Conservation (phyloP, 2,329 filamentous ascomycete genomes). For the Aciculosporium take region DNA sequence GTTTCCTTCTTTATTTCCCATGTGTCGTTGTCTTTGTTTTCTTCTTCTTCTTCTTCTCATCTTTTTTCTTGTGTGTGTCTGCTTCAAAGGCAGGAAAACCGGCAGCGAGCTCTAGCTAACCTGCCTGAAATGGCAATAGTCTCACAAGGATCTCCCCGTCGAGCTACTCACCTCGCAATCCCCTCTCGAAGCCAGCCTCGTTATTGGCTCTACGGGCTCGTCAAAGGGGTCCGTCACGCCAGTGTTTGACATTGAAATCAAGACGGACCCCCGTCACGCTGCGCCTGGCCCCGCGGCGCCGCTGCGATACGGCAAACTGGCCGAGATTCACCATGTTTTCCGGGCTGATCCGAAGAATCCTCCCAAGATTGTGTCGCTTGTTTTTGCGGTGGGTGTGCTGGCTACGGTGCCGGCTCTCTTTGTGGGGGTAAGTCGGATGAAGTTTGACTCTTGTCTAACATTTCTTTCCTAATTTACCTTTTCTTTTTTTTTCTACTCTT, state of each 20-base stretch:
- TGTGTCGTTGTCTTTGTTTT: no score
- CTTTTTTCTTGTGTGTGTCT: no score
- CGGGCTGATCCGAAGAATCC: conserved; percentile 65
- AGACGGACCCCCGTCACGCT: conserved; percentile 46
- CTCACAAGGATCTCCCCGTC: conserved; percentile 74
- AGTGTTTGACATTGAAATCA: conserved; percentile 59
- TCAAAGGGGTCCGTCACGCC: conserved; percentile 51
- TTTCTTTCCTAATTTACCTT: no score
- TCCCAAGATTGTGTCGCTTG: conserved; percentile 61
- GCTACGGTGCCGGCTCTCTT: conserved; percentile 62
- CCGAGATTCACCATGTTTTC: conserved; percentile 88
- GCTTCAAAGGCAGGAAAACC: no score
- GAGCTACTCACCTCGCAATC: conserved; percentile 58
- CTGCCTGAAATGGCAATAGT: conserved; percentile 34
- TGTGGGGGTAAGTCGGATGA: conserved; percentile 38
- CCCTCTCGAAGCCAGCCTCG: conserved; percentile 64
- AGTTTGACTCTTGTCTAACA: no score
- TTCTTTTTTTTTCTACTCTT: no score
- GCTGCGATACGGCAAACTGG: conserved; percentile 68
- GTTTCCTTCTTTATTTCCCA: no score
- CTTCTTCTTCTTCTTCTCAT: no score
- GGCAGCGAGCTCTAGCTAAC: no score
- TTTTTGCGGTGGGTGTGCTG: conserved; percentile 61
- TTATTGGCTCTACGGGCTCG: conserved; percentile 76
- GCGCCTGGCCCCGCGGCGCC: conserved; percentile 49